A percentile compares a stretch with the other conserved stretches of the same genome.
Conservation (phyloP, 495 filamentous ascomycete genomes). For the Aspergillus conjunctus region DNA sequence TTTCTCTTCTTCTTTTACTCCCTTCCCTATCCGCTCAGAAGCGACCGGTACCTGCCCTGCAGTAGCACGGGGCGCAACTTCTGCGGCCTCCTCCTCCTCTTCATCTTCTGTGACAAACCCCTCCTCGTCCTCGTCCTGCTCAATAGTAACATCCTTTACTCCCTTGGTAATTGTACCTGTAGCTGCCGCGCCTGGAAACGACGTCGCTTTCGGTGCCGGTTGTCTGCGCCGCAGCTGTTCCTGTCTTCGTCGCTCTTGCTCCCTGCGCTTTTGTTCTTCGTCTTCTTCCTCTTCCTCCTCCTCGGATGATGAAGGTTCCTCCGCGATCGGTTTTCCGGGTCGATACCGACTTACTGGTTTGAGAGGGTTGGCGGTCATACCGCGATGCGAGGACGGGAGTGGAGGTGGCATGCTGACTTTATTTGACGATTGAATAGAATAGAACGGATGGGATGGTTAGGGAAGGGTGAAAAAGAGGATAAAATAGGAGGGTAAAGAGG, state of each 20-base stretch:
- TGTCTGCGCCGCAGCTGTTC: slow-evolving; percentile 36
- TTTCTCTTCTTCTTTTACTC: slow-evolving; percentile 33
- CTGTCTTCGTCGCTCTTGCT: slow-evolving; percentile 39
- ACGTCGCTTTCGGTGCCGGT: slow-evolving; percentile 67
- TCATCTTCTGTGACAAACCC: slow-evolving; percentile 76
- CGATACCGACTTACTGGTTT: slow-evolving; percentile 72
- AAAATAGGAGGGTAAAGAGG: not conserved
- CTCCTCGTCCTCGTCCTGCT: slow-evolving; percentile 62
- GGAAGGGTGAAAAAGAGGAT: not conserved
- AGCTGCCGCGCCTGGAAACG: slow-evolving; percentile 47
- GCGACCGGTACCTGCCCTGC: slow-evolving; percentile 21
- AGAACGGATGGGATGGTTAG: not conserved
- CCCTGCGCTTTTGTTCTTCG: slow-evolving; percentile 37
- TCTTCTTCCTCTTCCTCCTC: slow-evolving; percentile 62
- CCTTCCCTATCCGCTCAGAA: slow-evolving; percentile 49
- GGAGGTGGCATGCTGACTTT: slow-evolving; percentile 64
- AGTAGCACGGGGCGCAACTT: slow-evolving; percentile 15
- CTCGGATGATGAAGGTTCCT: slow-evolving; percentile 64
- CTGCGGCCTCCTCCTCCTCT: slow-evolving; percentile 51
- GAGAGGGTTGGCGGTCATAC: slow-evolving; percentile 92
- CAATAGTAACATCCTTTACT: slow-evolving; percentile 31
- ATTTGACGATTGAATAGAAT: not conserved
- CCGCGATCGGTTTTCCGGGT: slow-evolving; percentile 76
- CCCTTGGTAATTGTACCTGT: slow-evolving; percentile 36
- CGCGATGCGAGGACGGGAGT: slow-evolving; percentile 58